phyloP scores from a whole-genome alignment of 805 yeast species.

The Teunomyces barrocoloradensis region DNA sequence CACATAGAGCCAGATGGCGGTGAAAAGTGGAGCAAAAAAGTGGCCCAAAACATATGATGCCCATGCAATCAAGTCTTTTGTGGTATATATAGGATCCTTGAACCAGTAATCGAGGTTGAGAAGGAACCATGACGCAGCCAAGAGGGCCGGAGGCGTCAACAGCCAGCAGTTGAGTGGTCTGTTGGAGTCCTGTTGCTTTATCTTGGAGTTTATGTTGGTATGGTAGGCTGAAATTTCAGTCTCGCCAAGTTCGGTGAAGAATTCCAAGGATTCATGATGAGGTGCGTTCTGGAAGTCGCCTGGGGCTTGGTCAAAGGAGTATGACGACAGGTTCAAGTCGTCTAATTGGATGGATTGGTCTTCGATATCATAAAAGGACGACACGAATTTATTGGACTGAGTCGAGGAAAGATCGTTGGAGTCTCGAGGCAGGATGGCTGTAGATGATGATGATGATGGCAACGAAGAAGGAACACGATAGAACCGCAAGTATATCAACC shows the following conservation, averaged over 20 bases:
- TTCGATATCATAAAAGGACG: neutral
- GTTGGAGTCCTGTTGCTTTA: conserved; percentile 3
- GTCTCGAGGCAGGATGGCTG: neutral
- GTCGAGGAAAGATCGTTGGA: neutral
- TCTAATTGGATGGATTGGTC: neutral
- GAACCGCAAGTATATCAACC: conserved; percentile 12
- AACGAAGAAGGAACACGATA: conserved; percentile 7
- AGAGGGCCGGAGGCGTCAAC: conserved; percentile 36
- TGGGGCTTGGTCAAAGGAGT: conserved; percentile 2
- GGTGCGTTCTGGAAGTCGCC: conserved; percentile 11
- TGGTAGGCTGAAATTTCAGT: conserved; percentile 5
- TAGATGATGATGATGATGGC: neutral
- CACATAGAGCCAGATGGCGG: conserved; percentile 60
- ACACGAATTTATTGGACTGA: neutral
- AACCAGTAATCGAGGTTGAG: conserved; percentile 46
- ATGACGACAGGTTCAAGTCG: neutral
- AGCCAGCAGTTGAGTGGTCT: conserved; percentile 21
- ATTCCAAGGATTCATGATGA: conserved; percentile 7
- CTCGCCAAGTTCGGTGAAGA: conserved; percentile 5
- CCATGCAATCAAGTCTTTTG: conserved; percentile 59
- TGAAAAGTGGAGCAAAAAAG: conserved; percentile 57
- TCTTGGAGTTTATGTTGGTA: conserved; percentile 4
- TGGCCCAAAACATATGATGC: conserved; percentile 60
- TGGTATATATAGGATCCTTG: conserved; percentile 40
- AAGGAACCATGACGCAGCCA: conserved; percentile 46